Conservation (phyloP, 2,329 filamentous ascomycete genomes). For the Scorias spongiosa region DNA sequence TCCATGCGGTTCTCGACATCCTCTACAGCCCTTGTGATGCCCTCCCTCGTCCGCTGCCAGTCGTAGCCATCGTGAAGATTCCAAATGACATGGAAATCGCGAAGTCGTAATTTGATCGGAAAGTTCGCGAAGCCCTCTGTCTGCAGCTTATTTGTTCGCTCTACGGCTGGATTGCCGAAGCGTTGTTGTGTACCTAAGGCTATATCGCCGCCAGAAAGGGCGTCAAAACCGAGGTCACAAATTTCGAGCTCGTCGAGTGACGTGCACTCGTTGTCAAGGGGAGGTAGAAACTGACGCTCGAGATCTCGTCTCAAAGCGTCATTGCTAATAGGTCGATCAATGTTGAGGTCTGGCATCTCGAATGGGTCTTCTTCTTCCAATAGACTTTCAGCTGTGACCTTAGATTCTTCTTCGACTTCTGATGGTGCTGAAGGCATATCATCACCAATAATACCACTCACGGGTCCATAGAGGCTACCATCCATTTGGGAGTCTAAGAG, state of each 20-base stretch:
- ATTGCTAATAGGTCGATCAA: constrained; percentile 15
- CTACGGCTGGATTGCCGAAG: constrained; percentile 15
- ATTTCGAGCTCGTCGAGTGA: constrained; percentile 17
- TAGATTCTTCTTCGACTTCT: constrained; percentile 10
- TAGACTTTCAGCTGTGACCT: constrained; percentile 21
- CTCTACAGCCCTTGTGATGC: constrained; percentile 75
- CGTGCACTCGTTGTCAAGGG: constrained; percentile 6
- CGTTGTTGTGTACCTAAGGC: constrained; percentile 16
- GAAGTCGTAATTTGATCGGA: constrained; percentile 58
- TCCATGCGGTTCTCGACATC: constrained; percentile 72
- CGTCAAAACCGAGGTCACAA: constrained; percentile 20
- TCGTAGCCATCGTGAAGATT: constrained; percentile 97
- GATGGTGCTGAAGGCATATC: constrained; percentile 9
- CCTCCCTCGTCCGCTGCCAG: constrained; percentile 75
- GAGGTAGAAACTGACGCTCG: constrained; percentile 13
- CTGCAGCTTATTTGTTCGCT: constrained; percentile 1
- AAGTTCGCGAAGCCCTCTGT: constrained; percentile 3
- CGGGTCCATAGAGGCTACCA: constrained; percentile 18
- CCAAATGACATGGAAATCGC: constrained; percentile 90
- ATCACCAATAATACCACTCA: constrained; percentile 14
- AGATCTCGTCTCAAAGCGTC: constrained; percentile 18
- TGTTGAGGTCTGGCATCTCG: constrained; percentile 19
- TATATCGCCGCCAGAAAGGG: constrained; percentile 11
- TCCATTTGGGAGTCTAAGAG: constrained; percentile 19
- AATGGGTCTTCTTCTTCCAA: constrained; percentile 23